These are phyloP conservation scores for Crinitomyces ghanaensis DNA, from an alignment of 805 yeast genomes.

Conservation along the genomic window DNA sequence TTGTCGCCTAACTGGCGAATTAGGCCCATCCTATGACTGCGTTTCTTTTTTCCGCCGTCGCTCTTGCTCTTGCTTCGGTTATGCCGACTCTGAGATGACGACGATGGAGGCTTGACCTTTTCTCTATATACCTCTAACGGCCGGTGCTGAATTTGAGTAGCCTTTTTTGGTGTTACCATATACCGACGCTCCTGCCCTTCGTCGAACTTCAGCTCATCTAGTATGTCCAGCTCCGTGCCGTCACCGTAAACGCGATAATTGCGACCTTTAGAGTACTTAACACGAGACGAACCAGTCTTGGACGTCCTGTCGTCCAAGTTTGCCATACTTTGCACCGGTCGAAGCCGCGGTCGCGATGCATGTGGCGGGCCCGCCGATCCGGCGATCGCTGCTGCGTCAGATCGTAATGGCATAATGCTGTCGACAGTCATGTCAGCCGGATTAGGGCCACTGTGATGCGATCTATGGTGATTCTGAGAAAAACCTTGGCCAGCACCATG, in stretches of 20 bases:
- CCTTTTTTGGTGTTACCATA: conserved; percentile 9
- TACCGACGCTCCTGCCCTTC: conserved; percentile 8
- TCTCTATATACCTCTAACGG: conserved; percentile 12
- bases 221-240: conserved; percentile 18
- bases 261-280: no score
- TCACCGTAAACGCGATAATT: no score
- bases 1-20: no score
- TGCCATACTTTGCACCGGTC: conserved; percentile 18
- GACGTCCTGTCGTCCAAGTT: no score
- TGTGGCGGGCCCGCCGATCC: no score
- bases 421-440: conserved; percentile 2
- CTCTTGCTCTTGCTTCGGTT: background rate
- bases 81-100: background rate
- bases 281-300: no score
- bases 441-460: background rate
- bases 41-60: no score
- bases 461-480: background rate
- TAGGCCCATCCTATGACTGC: no score
- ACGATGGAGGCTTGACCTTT: conserved; percentile 1
- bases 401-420: background rate
- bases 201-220: conserved; percentile 17
- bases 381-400: no score
- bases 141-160: conserved; percentile 1
- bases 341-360: conserved; percentile 5
- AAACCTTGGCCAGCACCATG: background rate